Base-by-base conservation (phyloP, 345 rosid species). In the Euphorbia peplus region DNA sequence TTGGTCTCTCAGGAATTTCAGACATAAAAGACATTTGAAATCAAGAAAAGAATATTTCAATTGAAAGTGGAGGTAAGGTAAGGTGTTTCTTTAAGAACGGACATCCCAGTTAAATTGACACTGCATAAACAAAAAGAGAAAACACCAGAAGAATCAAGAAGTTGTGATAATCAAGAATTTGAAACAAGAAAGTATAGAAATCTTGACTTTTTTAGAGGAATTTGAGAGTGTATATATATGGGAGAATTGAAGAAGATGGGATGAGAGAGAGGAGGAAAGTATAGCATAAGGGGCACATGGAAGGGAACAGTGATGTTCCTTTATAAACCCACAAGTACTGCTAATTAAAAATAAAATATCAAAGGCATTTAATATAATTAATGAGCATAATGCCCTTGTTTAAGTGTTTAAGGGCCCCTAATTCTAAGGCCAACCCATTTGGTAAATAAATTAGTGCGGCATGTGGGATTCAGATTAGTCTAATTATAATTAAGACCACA, bases 201-300 rank as follows among this genome's bases (percentile, higher is more conserved):
- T 19, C 56, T 70, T 60, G 70, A 75, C 58, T 41, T 63, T 53
- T 66, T 6, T 7, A 1, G 3, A 55, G 48, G 48, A 44, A 9
- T 44, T 44, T 11, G 48, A 44, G 48, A 64, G 52, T 41, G 13
- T 54, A 53, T 14, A 32, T 32, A 32, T 32, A 32, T 32, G 37
- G 50, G 50, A 44, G 47, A 22, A 55, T 63, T 30, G 61, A 35
- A 37, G 50, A 35, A 25, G 42, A 22, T 5, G n/a, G 19, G 18
- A 12, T 30, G 19, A 16, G 35, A 3, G 16, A 12, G 21, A 70
- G 35, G 21, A 11, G 48, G 47, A 61, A 39, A 70, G 71, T 66
- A 71, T 6, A 70, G n/a, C n/a, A n/a, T n/a, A n/a, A n/a, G n/a
- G 63, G 58, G 77, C 91, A 90, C 86, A 82, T 86, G 90, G 75